These are phyloP conservation scores for Geotrichum phurueaensis DNA, from an alignment of 1,139 yeast genomes.

Conservation along the genomic window DNA sequence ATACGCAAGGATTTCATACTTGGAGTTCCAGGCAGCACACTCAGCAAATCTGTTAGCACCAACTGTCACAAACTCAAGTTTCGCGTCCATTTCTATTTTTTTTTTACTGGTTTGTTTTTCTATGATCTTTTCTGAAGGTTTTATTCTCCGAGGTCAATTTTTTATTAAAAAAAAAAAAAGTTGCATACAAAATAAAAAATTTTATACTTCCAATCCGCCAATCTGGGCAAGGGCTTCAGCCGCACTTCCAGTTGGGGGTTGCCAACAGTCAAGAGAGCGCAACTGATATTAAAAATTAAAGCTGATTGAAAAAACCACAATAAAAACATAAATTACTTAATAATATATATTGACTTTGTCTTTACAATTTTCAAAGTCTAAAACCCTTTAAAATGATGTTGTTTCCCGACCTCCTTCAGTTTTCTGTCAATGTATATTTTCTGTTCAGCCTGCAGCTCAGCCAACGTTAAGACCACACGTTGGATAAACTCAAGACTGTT, in stretches of 20 bases:
- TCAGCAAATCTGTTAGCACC: constrained; percentile 78
- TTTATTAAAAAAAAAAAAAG: neutral
- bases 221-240: no score
- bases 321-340: neutral
- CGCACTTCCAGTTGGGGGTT: no score
- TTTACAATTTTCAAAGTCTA: no score
- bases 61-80: constrained; percentile 53
- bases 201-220: neutral
- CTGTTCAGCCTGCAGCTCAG: constrained; percentile 8
- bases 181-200: neutral
- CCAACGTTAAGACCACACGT: constrained; percentile 8
- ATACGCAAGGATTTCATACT: constrained; percentile 50
- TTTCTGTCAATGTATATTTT: neutral
- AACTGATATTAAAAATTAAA: neutral
- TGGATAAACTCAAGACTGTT: neutral
- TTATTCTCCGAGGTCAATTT: neutral
- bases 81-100: neutral
- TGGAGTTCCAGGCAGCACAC: constrained; percentile 51
- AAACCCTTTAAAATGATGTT: neutral
- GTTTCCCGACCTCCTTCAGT: neutral
- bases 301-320: neutral
- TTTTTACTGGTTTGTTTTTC: neutral
- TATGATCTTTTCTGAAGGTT: neutral
- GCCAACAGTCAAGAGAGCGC: no score
- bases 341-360: neutral